phyloP scores from a whole-genome alignment of 2,329 filamentous ascomycete species.

The Cytospora schulzeri region DNA sequence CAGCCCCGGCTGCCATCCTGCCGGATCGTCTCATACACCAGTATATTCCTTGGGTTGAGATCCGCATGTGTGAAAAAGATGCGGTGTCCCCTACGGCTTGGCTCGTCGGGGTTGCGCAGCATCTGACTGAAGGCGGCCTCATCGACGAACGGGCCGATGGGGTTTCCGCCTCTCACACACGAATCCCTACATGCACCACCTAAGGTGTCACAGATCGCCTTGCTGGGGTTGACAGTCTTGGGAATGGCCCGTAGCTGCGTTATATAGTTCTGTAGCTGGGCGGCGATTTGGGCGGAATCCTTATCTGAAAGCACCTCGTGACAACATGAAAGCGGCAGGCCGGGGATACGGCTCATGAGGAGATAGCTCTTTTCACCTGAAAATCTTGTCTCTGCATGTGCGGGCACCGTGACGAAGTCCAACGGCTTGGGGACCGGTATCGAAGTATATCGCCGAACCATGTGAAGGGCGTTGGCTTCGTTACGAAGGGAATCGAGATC shows the following conservation, averaged over 20 bases:
- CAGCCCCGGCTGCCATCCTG: conserved; percentile 33
- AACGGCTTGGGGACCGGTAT: too few relatives aligned
- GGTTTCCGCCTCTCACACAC: conserved; percentile 32
- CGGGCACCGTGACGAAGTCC: too few relatives aligned
- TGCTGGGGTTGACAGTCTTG: conserved; percentile 19
- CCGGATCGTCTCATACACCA: conserved; percentile 31
- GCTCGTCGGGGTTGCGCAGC: conserved; percentile 36
- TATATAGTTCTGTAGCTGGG: too few relatives aligned
- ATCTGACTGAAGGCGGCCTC: conserved; percentile 38
- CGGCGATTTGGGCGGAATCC: too few relatives aligned
- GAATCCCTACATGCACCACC: conserved; percentile 34
- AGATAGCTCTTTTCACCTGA: too few relatives aligned
- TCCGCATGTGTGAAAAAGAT: conserved; percentile 40
- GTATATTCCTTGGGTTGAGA: conserved; percentile 39
- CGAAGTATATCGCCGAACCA: too few relatives aligned
- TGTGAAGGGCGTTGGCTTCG: too few relatives aligned
- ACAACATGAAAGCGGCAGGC: too few relatives aligned
- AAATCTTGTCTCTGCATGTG: too few relatives aligned
- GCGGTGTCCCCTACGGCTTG: conserved; percentile 34
- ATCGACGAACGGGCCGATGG: conserved; percentile 36
- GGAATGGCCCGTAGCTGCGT: conserved; percentile 35
- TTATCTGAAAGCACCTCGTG: too few relatives aligned
- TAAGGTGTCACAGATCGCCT: conserved; percentile 37
- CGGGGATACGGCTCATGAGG: too few relatives aligned
- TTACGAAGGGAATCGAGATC: too few relatives aligned